Percentiles rank a stretch among this genome's conserved stretches.
Evolutionary conservation across 768 basidiomycete species (phyloP).

Genomic region (Chalciporus sphaerocephalus): DNA sequence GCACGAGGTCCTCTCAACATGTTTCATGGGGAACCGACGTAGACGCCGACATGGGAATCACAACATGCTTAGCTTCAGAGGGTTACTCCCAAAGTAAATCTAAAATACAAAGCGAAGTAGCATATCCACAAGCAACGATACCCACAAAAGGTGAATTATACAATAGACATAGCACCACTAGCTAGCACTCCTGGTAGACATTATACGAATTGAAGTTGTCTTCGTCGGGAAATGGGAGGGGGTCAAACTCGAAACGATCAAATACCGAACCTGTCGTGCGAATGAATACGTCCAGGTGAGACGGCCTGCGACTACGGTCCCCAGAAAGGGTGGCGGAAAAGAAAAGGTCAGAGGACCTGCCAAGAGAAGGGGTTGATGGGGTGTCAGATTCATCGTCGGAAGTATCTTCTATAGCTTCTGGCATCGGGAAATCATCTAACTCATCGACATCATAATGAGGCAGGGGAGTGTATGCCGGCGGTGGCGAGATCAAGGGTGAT

Average conservation of each 20-base stretch:
- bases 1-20: too few species aligned
- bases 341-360: constrained; percentile 54
- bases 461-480: constrained; percentile 46
- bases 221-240: constrained; percentile 63
- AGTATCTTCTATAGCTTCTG: constrained; percentile 78
- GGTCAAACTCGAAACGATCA: constrained; percentile 64
- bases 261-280: constrained; percentile 55
- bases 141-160: constrained; percentile 24
- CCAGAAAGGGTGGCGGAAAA: constrained; percentile 47
- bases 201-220: constrained; percentile 45
- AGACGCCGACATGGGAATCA: not conserved
- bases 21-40: not conserved
- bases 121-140: constrained; percentile 25
- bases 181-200: constrained; percentile 66
- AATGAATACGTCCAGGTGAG: constrained; percentile 58
- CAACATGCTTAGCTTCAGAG: too few species aligned
- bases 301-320: constrained; percentile 47
- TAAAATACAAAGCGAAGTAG: constrained; percentile 30
- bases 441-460: constrained; percentile 63
- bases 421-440: constrained; percentile 64
- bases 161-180: constrained; percentile 39
- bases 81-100: constrained; percentile 3
- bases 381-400: constrained; percentile 84
- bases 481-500: constrained; percentile 40
- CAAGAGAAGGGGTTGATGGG: constrained; percentile 56